phyloP scores from a whole-genome alignment of 805 yeast genomes.

The Sungouiella thailandica region DNA sequence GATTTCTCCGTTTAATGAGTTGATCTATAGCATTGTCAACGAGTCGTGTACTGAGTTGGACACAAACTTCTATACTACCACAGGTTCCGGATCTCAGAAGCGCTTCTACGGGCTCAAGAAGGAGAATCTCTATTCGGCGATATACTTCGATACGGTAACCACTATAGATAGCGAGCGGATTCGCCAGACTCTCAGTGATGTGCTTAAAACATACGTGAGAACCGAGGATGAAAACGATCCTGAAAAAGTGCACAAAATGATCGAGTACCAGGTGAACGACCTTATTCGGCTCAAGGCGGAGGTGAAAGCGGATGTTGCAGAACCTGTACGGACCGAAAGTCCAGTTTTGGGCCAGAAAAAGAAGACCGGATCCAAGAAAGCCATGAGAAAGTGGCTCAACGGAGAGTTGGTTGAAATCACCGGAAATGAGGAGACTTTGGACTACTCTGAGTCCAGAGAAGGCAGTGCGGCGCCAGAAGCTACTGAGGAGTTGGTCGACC shows the following conservation, averaged over 20 bases:
- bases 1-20: constrained; percentile 36
- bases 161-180: constrained; percentile 37
- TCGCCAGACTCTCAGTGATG: constrained; percentile 25
- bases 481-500: constrained; percentile 16
- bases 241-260: constrained; percentile 27
- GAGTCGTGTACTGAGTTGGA: constrained; percentile 31
- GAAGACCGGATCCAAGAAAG: constrained; percentile 19
- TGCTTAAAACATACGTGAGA: constrained; percentile 29
- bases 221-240: constrained; percentile 18
- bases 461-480: constrained; percentile 1
- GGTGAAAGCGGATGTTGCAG: not conserved
- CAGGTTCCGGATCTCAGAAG: constrained; percentile 20
- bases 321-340: not conserved
- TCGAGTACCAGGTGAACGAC: constrained; percentile 36
- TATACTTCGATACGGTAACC: constrained; percentile 36
- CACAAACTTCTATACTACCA: constrained; percentile 27
- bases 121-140: constrained; percentile 27
- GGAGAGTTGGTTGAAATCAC: constrained; percentile 30
- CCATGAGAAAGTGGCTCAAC: constrained; percentile 42
- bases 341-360: no score
- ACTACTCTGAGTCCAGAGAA: constrained; percentile 25
- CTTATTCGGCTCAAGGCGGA: constrained; percentile 26
- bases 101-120: constrained; percentile 29
- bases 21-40: constrained; percentile 30
- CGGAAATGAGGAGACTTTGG: constrained; percentile 20